Percentiles rank a stretch among this genome's conserved stretches.
Evolutionary conservation across 176 grass and related monocot genomes (phyloP).

Genomic region (Eleusine indica): DNA sequence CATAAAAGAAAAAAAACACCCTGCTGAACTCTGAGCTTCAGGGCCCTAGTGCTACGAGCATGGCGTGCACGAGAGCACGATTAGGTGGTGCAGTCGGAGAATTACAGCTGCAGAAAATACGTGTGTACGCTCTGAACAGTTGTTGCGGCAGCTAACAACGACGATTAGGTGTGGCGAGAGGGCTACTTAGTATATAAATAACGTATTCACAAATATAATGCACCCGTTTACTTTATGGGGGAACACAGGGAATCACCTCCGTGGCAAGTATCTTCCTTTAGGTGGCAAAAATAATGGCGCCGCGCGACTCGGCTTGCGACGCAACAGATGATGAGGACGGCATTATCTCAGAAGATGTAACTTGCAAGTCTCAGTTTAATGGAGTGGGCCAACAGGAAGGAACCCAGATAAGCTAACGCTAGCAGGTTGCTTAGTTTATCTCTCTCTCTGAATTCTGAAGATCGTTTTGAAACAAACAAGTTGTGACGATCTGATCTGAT

Average conservation of each 20-base stretch:
- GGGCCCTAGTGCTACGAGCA: too few relatives aligned
- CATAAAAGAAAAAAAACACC: too few relatives aligned
- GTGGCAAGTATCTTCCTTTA: constrained; percentile 41
- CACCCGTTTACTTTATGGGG: constrained; percentile 29
- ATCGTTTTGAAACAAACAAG: too few relatives aligned
- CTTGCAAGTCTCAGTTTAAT: constrained; percentile 57
- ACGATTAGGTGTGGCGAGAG: neutral
- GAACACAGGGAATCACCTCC: constrained; percentile 42
- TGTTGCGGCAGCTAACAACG: neutral
- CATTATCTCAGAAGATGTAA: constrained; percentile 37
- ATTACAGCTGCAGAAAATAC: neutral
- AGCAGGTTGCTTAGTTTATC: constrained; percentile 10
- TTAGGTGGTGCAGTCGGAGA: neutral
- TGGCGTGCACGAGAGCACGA: neutral
- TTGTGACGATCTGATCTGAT: neutral
- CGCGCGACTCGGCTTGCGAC: neutral
- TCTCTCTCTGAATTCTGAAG: too few relatives aligned
- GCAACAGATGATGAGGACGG: neutral
- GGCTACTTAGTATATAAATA: neutral
- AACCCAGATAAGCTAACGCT: constrained; percentile 22
- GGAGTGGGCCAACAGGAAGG: constrained; percentile 25
- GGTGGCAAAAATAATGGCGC: constrained; percentile 29
- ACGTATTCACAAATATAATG: neutral
- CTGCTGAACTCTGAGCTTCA: neutral
- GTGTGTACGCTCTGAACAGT: neutral